Base-by-base conservation (phyloP, 805 yeast genomes). In the Saccharomycopsis capsularis region DNA sequence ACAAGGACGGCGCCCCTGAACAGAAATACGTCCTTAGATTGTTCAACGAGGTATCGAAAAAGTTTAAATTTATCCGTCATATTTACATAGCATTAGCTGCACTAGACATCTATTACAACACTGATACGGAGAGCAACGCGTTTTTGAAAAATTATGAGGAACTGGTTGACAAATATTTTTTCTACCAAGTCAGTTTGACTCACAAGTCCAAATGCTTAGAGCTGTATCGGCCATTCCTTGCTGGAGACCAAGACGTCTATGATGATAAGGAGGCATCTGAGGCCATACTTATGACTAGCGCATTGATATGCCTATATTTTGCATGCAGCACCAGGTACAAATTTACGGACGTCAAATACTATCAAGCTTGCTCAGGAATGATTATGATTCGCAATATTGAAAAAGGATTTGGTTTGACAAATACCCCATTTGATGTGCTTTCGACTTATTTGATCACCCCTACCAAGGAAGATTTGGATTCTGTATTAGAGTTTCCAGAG, bases 61-160 rank as follows among this genome's bases (percentile, higher is more conserved):
- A 29, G 6, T 39, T 43, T 35, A 27, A 22, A 23, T 48, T 48
- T 44, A 29, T 48, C 23, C 18, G 16, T 3, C 52, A 48, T 34
- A 44, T 43, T 13, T 43, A 37, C 39, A 16, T 48, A n/a, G 47
- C 48, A 7, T 15, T 48, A 3, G 30, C 48, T 5, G 47, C 52
- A 4, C 23, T 48, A 3, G 40, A 48, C 16, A 30, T 48, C 4
- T 48, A 48, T 34, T 39, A 48, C 25, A 48, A 21, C 29, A 7
- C 22, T 21, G 52, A 48, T 16, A 44, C n/a, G n/a, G 25, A 19
- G 13, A 18, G 35, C 29, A 23, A 9, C 5, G 4, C 23, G 3
- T 48, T 48, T n/a, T 18, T 46, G 44, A 29, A 32, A 29, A 42
- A 40, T 2, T 39, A 29, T 23, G 40, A 37, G 19, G 22, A 30